Percentiles rank a stretch among this genome's conserved stretches.
Conservation (phyloP, 2,329 filamentous ascomycete genomes). For the Endothia cerciana region DNA sequence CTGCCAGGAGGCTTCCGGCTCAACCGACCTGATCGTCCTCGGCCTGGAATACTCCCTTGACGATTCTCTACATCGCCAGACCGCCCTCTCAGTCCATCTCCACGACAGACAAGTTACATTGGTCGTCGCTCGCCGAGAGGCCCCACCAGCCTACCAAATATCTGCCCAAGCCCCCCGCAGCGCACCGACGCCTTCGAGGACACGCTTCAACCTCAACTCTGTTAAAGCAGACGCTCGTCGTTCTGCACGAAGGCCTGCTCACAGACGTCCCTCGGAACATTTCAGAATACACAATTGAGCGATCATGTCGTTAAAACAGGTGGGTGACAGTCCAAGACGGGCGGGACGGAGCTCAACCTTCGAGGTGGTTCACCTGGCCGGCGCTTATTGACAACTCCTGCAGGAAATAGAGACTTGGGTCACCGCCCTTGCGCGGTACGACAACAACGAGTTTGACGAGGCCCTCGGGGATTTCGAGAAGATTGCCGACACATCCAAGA, state of each 20-base stretch:
- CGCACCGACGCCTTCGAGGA: conserved; percentile 9
- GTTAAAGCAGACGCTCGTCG: conserved; percentile 21
- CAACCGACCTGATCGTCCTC: conserved; percentile 12
- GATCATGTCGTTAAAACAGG: conserved; percentile 49
- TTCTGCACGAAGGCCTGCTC: conserved; percentile 20
- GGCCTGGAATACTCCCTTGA: conserved; percentile 8
- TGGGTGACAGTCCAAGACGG: conserved; percentile 29
- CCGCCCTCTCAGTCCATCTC: conserved; percentile 17
- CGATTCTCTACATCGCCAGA: background rate
- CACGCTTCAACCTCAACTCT: conserved; percentile 6
- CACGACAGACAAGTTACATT: conserved; percentile 13
- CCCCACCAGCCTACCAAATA: conserved; percentile 22
- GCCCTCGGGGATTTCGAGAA: conserved; percentile 80
- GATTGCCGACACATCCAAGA: conserved; percentile 96
- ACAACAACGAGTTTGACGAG: conserved; percentile 96
- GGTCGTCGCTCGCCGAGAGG: conserved; percentile 13
- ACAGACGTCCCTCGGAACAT: background rate
- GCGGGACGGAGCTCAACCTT: background rate
- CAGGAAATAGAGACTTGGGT: conserved; percentile 99
- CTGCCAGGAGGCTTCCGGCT: conserved; percentile 11
- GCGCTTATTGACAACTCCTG: conserved; percentile 19
- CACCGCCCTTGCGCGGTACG: conserved; percentile 84
- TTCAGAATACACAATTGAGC: conserved; percentile 15
- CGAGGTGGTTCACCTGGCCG: background rate
- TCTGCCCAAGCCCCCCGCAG: conserved; percentile 16